These are phyloP conservation scores for Cerioporus squamosus DNA, from an alignment of 1,284 basidiomycete species.

Conservation along the genomic window DNA sequence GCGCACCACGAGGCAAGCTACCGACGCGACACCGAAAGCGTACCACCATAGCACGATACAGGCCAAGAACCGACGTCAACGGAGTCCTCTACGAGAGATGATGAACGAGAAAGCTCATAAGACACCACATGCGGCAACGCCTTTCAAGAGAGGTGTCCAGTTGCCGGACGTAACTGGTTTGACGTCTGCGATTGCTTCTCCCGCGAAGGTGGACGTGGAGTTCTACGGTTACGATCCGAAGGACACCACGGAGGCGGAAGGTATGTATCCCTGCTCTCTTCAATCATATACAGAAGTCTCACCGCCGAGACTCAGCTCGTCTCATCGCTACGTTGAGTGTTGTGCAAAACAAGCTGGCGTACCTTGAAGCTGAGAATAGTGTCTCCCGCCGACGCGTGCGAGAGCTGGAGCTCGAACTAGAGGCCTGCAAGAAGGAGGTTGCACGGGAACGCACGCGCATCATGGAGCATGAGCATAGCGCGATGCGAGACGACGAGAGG, in stretches of 20 bases:
- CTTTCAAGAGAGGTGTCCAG: slow-evolving; percentile 44
- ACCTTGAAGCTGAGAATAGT: slow-evolving; percentile 81
- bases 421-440: slow-evolving; percentile 76
- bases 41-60: slow-evolving; percentile 29
- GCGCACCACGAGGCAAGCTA: slow-evolving; percentile 20
- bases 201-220: slow-evolving; percentile 54
- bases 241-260: slow-evolving; percentile 62
- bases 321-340: slow-evolving; percentile 62
- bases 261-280: slow-evolving; percentile 36
- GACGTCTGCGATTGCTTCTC: slow-evolving; percentile 74
- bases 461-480: slow-evolving; percentile 54
- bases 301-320: slow-evolving; percentile 46
- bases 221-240: slow-evolving; percentile 55
- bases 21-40: slow-evolving; percentile 12
- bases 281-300: not conserved
- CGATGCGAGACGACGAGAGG: slow-evolving; percentile 27
- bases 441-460: slow-evolving; percentile 65
- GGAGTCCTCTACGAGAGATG: slow-evolving; percentile 26
- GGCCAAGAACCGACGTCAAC: slow-evolving; percentile 20
- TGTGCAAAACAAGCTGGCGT: slow-evolving; percentile 67
- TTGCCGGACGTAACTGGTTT: slow-evolving; percentile 81
- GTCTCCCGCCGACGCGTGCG: slow-evolving; percentile 77
- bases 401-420: slow-evolving; percentile 83
- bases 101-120: slow-evolving; percentile 16
- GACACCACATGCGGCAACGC: slow-evolving; percentile 18